A percentile compares a stretch with the other conserved stretches of the same genome.
phyloP scores from a whole-genome alignment of 371 early-diverging fungal species.

The Mortierella sp. region DNA sequence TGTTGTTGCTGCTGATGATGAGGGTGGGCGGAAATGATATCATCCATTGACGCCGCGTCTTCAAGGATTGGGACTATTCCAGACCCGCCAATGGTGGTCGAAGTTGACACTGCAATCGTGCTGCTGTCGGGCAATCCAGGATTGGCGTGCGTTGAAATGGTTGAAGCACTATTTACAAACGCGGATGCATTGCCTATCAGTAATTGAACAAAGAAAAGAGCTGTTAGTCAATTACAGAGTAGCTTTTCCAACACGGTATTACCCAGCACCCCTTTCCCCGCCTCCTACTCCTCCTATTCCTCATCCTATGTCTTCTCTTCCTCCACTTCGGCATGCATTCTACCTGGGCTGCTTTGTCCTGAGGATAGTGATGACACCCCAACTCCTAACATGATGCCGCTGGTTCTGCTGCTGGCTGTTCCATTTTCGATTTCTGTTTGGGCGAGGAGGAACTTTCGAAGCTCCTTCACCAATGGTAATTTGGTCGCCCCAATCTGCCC shows the following conservation, averaged over 20 bases:
- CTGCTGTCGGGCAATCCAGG: slow-evolving; percentile 6
- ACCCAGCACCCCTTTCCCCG: no score
- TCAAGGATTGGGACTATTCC: slow-evolving; percentile 19
- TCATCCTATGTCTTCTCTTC: neutral
- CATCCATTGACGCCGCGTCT: slow-evolving; percentile 15
- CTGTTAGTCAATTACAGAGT: neutral
- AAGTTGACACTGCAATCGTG: slow-evolving; percentile 5
- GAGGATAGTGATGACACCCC: slow-evolving; percentile 14
- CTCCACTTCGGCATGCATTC: neutral
- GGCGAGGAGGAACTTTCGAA: slow-evolving; percentile 40
- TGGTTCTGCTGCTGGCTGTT: slow-evolving; percentile 6
- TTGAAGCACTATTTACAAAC: slow-evolving; percentile 26
- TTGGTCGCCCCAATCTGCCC: slow-evolving; percentile 48
- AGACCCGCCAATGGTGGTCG: slow-evolving; percentile 16
- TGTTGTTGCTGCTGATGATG: neutral
- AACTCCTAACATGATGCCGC: slow-evolving; percentile 11
- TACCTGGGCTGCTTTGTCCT: slow-evolving; percentile 18
- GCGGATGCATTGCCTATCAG: slow-evolving; percentile 18
- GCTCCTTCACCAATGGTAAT: slow-evolving; percentile 44
- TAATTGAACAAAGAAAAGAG: neutral
- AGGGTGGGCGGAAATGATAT: slow-evolving; percentile 9
- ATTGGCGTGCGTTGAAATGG: slow-evolving; percentile 8
- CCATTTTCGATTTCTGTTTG: slow-evolving; percentile 46
- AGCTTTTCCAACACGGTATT: neutral
- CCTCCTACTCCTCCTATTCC: no score